These are phyloP conservation scores for Penicillium canescens DNA, from an alignment of 495 filamentous ascomycete species.

Conservation along the genomic window DNA sequence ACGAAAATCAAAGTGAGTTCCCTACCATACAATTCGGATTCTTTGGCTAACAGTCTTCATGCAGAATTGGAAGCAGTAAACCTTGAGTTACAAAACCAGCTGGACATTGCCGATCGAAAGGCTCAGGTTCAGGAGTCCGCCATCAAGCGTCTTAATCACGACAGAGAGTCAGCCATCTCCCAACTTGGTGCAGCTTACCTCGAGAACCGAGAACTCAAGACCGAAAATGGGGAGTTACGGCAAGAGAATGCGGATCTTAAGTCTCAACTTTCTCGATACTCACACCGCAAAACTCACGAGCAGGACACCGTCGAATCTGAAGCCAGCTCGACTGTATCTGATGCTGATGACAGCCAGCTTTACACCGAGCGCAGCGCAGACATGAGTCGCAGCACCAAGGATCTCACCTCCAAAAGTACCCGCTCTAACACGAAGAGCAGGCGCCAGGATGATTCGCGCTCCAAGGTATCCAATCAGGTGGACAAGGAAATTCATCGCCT, in stretches of 20 bases:
- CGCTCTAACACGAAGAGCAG: constrained; percentile 30
- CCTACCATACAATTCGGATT: background rate
- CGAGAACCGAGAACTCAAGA: constrained; percentile 63
- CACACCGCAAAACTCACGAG: constrained; percentile 25
- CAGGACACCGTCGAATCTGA: constrained; percentile 36
- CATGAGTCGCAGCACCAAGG: constrained; percentile 34
- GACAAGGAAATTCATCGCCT: constrained; percentile 45
- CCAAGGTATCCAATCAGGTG: constrained; percentile 40
- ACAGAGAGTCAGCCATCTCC: constrained; percentile 64
- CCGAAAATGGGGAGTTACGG: constrained; percentile 51
- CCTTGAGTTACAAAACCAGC: constrained; percentile 53
- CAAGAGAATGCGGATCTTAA: constrained; percentile 51
- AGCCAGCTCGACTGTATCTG: constrained; percentile 23
- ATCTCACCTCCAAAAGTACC: constrained; percentile 35
- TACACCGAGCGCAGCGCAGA: constrained; percentile 38
- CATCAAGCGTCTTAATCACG: constrained; percentile 59
- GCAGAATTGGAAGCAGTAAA: constrained; percentile 60
- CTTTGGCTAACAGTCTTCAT: constrained; percentile 10
- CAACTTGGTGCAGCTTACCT: constrained; percentile 64
- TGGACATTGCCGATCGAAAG: constrained; percentile 62
- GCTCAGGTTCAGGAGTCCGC: constrained; percentile 58
- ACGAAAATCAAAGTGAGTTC: constrained; percentile 58
- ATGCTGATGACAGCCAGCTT: constrained; percentile 34
- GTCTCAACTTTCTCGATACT: constrained; percentile 34
- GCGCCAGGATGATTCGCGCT: constrained; percentile 34